Conservation (phyloP, 2,329 filamentous ascomycete species). For the Aspergillus persii region DNA sequence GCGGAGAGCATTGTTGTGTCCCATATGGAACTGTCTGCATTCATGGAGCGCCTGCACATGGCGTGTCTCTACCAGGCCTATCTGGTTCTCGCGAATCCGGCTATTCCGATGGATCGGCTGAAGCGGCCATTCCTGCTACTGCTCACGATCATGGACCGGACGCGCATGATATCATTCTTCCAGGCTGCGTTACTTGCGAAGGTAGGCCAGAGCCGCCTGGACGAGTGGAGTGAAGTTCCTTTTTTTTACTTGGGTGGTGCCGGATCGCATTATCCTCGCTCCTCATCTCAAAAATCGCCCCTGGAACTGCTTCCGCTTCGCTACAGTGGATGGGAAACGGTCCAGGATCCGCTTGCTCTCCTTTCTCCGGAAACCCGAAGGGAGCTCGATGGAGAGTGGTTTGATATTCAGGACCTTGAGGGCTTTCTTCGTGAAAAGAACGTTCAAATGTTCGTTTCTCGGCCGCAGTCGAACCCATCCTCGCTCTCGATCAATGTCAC, state of each 20-base stretch:
- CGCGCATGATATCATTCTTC: conserved; percentile 15
- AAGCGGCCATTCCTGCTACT: conserved; percentile 22
- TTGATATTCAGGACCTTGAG: conserved; percentile 24
- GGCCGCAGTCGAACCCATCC: not conserved
- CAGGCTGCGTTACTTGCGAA: conserved; percentile 17
- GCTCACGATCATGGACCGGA: conserved; percentile 19
- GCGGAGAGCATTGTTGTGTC: not conserved
- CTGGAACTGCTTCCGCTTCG: conserved; percentile 4
- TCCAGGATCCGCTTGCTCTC: conserved; percentile 14
- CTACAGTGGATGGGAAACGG: conserved; percentile 10
- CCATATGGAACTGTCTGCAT: conserved; percentile 17
- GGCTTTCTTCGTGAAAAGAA: conserved; percentile 19
- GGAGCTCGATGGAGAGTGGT: conserved; percentile 25
- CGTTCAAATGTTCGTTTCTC: conserved; percentile 13
- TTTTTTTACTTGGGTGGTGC: conserved; percentile 25
- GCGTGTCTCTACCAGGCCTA: conserved; percentile 21
- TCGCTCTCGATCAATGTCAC: conserved; percentile 9
- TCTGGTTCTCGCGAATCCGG: conserved; percentile 13
- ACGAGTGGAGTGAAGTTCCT: conserved; percentile 22
- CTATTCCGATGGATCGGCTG: conserved; percentile 14
- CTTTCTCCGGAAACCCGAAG: conserved; percentile 11
- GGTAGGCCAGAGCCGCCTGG: conserved; percentile 13
- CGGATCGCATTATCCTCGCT: conserved; percentile 23
- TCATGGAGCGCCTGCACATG: conserved; percentile 20
- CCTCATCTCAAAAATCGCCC: not conserved